Evolutionary conservation across 2,329 filamentous ascomycete genomes (phyloP), one percentile per base, ranked within the genome.

Genomic region (Ceratocystis alfenasii): DNA sequence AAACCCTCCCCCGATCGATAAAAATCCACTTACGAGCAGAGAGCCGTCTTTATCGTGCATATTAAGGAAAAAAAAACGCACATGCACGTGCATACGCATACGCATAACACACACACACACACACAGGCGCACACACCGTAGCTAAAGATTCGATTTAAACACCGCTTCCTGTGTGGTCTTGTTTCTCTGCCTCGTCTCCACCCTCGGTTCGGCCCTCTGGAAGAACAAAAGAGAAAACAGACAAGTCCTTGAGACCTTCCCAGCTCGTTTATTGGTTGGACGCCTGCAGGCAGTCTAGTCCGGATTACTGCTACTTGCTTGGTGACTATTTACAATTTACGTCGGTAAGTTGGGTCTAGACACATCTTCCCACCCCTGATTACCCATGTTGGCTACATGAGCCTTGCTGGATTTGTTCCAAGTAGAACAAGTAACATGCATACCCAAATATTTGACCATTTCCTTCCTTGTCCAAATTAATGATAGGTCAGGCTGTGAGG

Each of bases 151-250:
- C 28, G 6, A 33, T 36, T 36, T 59, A 36, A 59, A 59, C 28
- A 59, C 22, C 5, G 12, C 55, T 7, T 59, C 36, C 33, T 59
- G 48, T 53, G 48, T 28, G 36, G n/a, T 22, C 22, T n/a, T 53
- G 48, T 25, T 17, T 53, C 48, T 53, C n/a, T 25, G 20, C 48
- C 48, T 53, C 36, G 20, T 53, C 22, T n/a, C 48, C 22, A 53
- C 48, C 48, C 30, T 59, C 55, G 55, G 55, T 20, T 33, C 55
- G 55, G 28, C 55, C 55, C 55, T 59, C 55, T 20, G 12, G 15
- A 30, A 33, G 3, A n/a, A 36, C 20, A 36, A 59, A 20, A 20
- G 12, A 15, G 20, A 36, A 17, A 30, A 59, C 55, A 30, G 25
- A n/a, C 8, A 25, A n/a, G 28, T 4, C 30, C 33, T 59, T 20